Conservation (phyloP, 108 stramenopile genomes). For the Cylindrotheca fusiformis region DNA sequence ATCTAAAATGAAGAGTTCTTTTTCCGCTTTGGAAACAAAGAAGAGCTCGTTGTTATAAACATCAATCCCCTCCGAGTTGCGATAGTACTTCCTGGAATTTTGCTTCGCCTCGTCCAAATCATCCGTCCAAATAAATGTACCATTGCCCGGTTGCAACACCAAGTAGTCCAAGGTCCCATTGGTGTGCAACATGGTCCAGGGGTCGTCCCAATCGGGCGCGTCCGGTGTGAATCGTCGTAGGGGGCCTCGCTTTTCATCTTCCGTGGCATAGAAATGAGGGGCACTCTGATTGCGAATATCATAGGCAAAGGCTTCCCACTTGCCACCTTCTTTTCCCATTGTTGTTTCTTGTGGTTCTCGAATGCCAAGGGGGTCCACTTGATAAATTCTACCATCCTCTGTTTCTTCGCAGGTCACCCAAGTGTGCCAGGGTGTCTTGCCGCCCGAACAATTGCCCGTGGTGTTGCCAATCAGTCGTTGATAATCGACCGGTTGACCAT, state of each 20-base stretch:
- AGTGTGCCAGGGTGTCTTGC: constrained; percentile 42
- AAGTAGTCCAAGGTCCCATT: constrained; percentile 43
- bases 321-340: constrained; percentile 41
- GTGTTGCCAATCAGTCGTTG: constrained; percentile 29
- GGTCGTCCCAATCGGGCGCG: constrained; percentile 23
- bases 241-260: constrained; percentile 44
- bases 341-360: constrained; percentile 29
- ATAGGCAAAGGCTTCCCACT: constrained; percentile 55
- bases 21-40: constrained; percentile 37
- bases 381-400: constrained; percentile 46
- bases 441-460: constrained; percentile 51
- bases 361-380: constrained; percentile 61
- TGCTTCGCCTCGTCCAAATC: constrained; percentile 19
- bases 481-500: constrained; percentile 39
- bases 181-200: constrained; percentile 44
- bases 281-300: constrained; percentile 34
- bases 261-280: constrained; percentile 48
- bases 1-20: constrained; percentile 40
- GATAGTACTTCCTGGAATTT: constrained; percentile 30
- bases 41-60: constrained; percentile 30
- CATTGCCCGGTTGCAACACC: constrained; percentile 16
- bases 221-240: constrained; percentile 42
- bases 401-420: constrained; percentile 66
- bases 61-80: constrained; percentile 54
- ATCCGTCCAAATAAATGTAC: constrained; percentile 37